Evolutionary conservation across 108 stramenopile genomes (phyloP).

Genomic region (Aurantiochytrium sp.): DNA sequence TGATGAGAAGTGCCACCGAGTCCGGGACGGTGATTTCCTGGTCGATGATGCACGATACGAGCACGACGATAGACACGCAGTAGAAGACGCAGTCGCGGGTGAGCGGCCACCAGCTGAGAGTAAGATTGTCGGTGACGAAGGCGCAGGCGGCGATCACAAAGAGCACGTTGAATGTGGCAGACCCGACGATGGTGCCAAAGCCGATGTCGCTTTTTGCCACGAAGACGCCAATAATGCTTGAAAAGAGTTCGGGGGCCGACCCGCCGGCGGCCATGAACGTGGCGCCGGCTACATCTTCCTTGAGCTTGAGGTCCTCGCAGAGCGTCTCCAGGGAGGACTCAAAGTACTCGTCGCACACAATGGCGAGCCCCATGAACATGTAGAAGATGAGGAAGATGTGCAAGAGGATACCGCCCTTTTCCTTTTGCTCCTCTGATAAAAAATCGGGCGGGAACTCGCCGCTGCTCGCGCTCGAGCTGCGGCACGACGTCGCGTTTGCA

Average conservation of each 20-base stretch:
- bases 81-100: slow-evolving; percentile 48
- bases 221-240: slow-evolving; percentile 50
- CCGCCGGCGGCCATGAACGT: slow-evolving; percentile 58
- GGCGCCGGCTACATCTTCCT: slow-evolving; percentile 44
- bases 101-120: slow-evolving; percentile 50
- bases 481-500: background rate
- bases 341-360: slow-evolving; percentile 50
- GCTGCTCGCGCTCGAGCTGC: background rate
- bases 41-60: slow-evolving; percentile 34
- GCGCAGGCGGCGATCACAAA: slow-evolving; percentile 59
- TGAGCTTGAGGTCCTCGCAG: background rate
- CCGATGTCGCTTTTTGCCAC: slow-evolving; percentile 48
- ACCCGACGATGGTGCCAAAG: slow-evolving; percentile 63
- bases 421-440: background rate
- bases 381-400: slow-evolving; percentile 39
- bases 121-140: slow-evolving; percentile 26
- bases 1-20: slow-evolving; percentile 31
- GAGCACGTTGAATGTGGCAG: slow-evolving; percentile 65
- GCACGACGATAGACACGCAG: slow-evolving; percentile 25
- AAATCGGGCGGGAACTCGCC: background rate
- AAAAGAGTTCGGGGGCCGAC: slow-evolving; percentile 52
- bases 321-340: slow-evolving; percentile 43
- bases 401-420: background rate
- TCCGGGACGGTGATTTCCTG: slow-evolving; percentile 28
- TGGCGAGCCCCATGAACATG: slow-evolving; percentile 42